Evolutionary conservation across 2,329 filamentous ascomycete genomes (phyloP), one percentile per base, ranked within the genome.

Genomic region (Calycina herbarum): DNA sequence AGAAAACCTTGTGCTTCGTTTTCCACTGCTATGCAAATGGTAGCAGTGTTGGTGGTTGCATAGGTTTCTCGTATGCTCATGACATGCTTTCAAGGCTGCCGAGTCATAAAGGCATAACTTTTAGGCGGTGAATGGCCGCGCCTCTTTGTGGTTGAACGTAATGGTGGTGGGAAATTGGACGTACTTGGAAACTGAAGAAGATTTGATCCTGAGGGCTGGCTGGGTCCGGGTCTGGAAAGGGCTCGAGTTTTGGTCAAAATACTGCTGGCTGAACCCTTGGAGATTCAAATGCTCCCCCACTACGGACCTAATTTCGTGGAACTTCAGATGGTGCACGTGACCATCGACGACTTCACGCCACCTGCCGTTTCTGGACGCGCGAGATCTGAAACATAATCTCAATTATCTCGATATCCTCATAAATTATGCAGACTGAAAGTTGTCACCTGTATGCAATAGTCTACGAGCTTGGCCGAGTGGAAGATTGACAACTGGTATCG

Each of bases 51-150:
- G 24, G 63, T 64, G 67, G 64, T 65, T 65, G 70, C 70, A 71
- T 71, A 65, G 66, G 70, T 72, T 73, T 71, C 66, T 60, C 60
- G 59, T 63, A 59, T 68, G 66, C 68, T 70, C 71, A 73, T 70
- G 48, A 54, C 48, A 54, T 54, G 48, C 48, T 29, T 24, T 54
- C 24, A 54, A 54, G 20, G n/a, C 48, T 13, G 48, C 48, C 68
- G 66, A 72, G 68, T 73, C 71, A 75, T 74, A 67, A 66, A 63
- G 61, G 33, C 64, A 66, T 66, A 60, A 45, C 60, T 66, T 62
- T 51, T 48, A 40, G 61, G 61, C 48, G 61, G 61, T 62, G 48
- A 27, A 62, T 40, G 31, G 48, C 20, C 20, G 48, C 20, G 20
- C 3, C 20, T 54, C 24, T 54, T 54, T 54, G 48, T 54, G 24